These are phyloP conservation scores for Capsicum pubescens DNA, from an alignment of 257 asterid genomes.

Conservation along the genomic window DNA sequence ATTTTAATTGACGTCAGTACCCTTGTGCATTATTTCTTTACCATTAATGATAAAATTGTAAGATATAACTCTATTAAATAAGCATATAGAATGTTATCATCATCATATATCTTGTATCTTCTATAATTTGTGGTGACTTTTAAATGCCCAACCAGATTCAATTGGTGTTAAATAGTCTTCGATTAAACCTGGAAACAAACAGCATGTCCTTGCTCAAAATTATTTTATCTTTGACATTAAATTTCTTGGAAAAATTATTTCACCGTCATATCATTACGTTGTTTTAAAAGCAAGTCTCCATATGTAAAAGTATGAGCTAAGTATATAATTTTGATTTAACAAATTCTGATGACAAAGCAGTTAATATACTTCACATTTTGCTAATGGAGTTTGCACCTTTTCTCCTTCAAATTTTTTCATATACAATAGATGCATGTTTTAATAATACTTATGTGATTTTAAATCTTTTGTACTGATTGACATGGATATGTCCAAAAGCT, in stretches of 20 bases:
- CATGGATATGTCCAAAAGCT: neutral
- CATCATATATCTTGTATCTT: conserved; percentile 1
- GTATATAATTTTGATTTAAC: neutral
- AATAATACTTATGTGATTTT: neutral
- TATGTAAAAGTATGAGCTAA: neutral
- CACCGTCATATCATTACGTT: neutral
- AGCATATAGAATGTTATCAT: neutral
- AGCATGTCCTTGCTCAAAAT: neutral
- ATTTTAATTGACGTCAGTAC: neutral
- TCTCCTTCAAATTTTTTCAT: neutral
- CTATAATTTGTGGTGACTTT: neutral
- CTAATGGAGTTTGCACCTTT: neutral
- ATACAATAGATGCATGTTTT: neutral
- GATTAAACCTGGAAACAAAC: neutral
- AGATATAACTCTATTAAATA: neutral
- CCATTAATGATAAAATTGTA: neutral
- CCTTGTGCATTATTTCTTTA: neutral
- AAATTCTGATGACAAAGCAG: neutral
- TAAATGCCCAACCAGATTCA: neutral
- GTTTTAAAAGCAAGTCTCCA: neutral
- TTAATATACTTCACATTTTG: neutral
- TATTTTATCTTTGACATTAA: neutral
- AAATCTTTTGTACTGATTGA: neutral
- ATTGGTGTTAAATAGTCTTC: neutral
- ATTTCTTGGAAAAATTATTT: neutral